Conservation (phyloP, 1,139 yeast genomes). For the Candida freyschussii region DNA sequence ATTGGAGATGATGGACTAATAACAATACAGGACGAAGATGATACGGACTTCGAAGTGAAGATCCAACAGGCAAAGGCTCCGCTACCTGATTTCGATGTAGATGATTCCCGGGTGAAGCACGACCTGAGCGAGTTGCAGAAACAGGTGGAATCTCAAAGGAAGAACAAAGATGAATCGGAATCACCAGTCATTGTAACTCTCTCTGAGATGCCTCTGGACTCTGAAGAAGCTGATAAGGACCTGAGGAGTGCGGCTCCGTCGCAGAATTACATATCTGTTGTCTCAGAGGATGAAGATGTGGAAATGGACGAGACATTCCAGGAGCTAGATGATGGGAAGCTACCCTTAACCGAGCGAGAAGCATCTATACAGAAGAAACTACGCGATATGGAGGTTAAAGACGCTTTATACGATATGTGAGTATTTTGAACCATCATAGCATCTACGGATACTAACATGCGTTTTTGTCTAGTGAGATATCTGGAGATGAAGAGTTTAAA, state of each 20-base stretch:
- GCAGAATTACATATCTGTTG: slow-evolving; percentile 4
- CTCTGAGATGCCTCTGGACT: background rate
- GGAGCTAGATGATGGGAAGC: slow-evolving; percentile 31
- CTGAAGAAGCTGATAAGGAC: no score
- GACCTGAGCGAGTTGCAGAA: background rate
- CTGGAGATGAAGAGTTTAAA: slow-evolving; percentile 27
- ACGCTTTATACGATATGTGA: slow-evolving; percentile 28
- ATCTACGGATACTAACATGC: no score
- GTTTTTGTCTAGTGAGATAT: slow-evolving; percentile 18
- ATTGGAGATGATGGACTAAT: no score
- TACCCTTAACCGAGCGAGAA: slow-evolving; percentile 31
- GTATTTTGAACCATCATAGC: background rate
- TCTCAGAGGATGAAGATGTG: slow-evolving; percentile 27
- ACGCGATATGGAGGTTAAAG: slow-evolving; percentile 35
- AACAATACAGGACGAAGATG: background rate
- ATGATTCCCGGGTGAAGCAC: background rate
- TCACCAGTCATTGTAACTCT: background rate
- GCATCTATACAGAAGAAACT: slow-evolving; percentile 23
- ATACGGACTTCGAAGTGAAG: no score
- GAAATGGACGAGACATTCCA: slow-evolving; percentile 27
- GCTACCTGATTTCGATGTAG: no score
- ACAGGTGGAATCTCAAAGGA: background rate
- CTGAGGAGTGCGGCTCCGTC: no score
- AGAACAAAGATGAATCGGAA: background rate
- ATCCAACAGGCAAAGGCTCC: no score